Conservation (phyloP, 2,329 filamentous ascomycete species). For the Beauveria australis region DNA sequence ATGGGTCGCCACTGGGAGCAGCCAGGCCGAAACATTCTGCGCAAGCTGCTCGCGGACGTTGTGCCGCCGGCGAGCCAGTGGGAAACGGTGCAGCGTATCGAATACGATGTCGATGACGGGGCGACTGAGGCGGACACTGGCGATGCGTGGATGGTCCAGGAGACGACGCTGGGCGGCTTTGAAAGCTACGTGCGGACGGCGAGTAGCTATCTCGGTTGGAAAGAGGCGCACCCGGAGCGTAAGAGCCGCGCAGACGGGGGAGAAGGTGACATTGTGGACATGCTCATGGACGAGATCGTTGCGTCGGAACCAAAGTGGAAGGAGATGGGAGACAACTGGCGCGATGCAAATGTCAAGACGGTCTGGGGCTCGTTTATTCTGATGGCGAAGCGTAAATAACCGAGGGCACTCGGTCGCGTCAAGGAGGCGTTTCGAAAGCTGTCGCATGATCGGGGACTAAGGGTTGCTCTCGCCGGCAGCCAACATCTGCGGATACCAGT, state of each 20-base stretch:
- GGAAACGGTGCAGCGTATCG: slow-evolving; percentile 41
- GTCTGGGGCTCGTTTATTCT: slow-evolving; percentile 56
- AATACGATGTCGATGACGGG: slow-evolving; percentile 48
- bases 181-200: slow-evolving; percentile 56
- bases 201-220: slow-evolving; percentile 52
- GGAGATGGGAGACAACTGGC: slow-evolving; percentile 39
- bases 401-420: background rate
- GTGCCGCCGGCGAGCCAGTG: slow-evolving; percentile 43
- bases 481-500: background rate
- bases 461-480: background rate
- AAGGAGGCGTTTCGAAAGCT: slow-evolving; percentile 1
- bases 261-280: slow-evolving; percentile 52
- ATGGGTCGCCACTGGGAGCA: slow-evolving; percentile 56
- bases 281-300: slow-evolving; percentile 51
- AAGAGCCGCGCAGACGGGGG: slow-evolving; percentile 46
- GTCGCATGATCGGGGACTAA: background rate
- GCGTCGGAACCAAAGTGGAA: slow-evolving; percentile 45
- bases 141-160: slow-evolving; percentile 42
- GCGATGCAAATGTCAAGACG: slow-evolving; percentile 44
- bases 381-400: slow-evolving; percentile 38
- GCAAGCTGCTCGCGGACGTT: slow-evolving; percentile 42
- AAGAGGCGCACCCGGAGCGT: slow-evolving; percentile 42
- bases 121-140: slow-evolving; percentile 25
- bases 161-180: slow-evolving; percentile 46
- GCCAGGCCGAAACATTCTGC: slow-evolving; percentile 48